Conservation (phyloP, 768 basidiomycete genomes). For the Boletus insuetus region DNA sequence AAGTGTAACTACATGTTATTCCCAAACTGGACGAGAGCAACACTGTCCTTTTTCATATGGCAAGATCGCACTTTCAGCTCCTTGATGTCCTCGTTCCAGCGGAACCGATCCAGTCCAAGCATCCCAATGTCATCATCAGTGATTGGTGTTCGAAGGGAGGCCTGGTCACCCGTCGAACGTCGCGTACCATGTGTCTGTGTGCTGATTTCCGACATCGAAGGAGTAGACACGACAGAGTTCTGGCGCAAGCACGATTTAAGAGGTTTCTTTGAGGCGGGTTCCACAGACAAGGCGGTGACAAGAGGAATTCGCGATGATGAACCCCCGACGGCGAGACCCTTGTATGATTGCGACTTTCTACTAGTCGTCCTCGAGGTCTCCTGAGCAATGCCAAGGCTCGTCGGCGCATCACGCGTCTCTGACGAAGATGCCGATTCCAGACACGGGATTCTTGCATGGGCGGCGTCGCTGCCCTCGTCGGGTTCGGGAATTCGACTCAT, state of each 20-base stretch:
- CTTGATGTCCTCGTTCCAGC: constrained; percentile 15
- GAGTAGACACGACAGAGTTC: not conserved
- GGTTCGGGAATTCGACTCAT: too few relatives aligned
- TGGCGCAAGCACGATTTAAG: constrained; percentile 14
- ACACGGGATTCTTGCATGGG: not conserved
- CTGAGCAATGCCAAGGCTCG: not conserved
- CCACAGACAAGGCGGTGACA: not conserved
- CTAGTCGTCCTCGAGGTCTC: not conserved
- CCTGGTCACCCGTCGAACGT: constrained; percentile 3
- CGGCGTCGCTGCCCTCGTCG: too few relatives aligned
- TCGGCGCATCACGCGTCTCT: not conserved
- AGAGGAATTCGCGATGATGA: constrained; percentile 1
- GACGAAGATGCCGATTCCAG: not conserved
- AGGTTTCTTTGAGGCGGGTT: not conserved
- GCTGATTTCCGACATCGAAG: constrained; percentile 8
- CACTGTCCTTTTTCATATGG: constrained; percentile 22
- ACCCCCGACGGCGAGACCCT: constrained; percentile 5
- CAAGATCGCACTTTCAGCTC: constrained; percentile 3
- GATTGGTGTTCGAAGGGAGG: constrained; percentile 16
- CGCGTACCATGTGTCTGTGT: not conserved
- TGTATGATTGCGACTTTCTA: constrained; percentile 8
- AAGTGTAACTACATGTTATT: not conserved
- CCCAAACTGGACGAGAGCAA: constrained; percentile 20
- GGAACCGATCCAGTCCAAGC: constrained; percentile 26
- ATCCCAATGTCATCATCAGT: constrained; percentile 21